Base-by-base conservation (phyloP, 768 basidiomycete species). In the Agaricus blazei region DNA sequence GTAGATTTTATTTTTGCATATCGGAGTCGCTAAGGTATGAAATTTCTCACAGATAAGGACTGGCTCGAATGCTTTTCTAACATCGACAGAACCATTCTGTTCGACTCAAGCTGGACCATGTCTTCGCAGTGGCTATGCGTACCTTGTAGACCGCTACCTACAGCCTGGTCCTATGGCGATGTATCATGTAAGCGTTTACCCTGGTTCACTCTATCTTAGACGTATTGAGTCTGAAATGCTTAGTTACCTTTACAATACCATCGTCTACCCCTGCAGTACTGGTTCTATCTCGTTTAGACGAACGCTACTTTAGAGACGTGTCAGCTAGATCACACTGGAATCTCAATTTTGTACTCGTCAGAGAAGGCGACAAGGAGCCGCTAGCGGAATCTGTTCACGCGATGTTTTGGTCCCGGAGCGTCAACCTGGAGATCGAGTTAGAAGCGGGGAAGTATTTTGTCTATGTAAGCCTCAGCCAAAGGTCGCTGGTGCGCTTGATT, bases 161-260 rank as follows among this genome's bases (percentile, higher is more conserved):
- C 74, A 37, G 78, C 79, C 0, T 82, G 79, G 79, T 72, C 73
- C 3, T 79, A 71, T 48, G 81, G 80, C 14, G 81, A 84, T 57
- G 70, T 83, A 8, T 75, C 78, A 9, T 83, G 80, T 81, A 57
- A 41, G 79, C 68, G 29, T 5, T 8, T 48, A 29, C 31, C 27
- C 3, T 34, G 26, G 41, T 31, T 53, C 23, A 23, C 19, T 19
- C 19, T 19, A 19, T 19, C 19, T n/a, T 11, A 48, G 27, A 23
- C 40, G 42, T 27, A 19, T 34, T n/a, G 9, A 43, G 3, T 52
- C 27, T n/a, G 31, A 48, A 9, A 50, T 37, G 36, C 48, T 3
- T 37, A 82, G 81, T 78, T 63, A 76, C 74, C 0, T 75, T 83
- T 60, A 66, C 72, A 2, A 59, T 82, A 15, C 66, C 75, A 2